These are phyloP conservation scores for Lachancea lanzarotensis DNA, from an alignment of 805 yeast species.

Conservation along the genomic window DNA sequence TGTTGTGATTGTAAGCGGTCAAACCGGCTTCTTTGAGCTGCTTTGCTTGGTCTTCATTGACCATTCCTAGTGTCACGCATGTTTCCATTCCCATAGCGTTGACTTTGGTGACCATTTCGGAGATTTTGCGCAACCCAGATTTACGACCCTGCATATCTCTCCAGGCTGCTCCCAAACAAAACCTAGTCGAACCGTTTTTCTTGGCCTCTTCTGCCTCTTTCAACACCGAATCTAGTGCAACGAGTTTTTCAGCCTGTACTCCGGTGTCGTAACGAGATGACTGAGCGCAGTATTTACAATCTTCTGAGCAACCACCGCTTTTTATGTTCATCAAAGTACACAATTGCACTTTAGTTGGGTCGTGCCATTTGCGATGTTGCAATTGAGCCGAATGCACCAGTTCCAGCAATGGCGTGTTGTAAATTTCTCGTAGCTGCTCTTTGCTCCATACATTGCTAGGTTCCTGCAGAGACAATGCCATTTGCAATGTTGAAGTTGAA, in stretches of 20 bases:
- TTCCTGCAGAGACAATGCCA: slow-evolving; percentile 28
- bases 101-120: slow-evolving; percentile 58
- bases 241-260: slow-evolving; percentile 59
- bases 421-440: slow-evolving; percentile 52
- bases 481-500: slow-evolving; percentile 13
- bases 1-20: slow-evolving; percentile 77
- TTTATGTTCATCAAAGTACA: slow-evolving; percentile 72
- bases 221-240: slow-evolving; percentile 55
- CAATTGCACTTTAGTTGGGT: slow-evolving; percentile 63
- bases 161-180: slow-evolving; percentile 88
- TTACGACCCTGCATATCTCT: slow-evolving; percentile 77
- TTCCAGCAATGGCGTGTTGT: slow-evolving; percentile 59
- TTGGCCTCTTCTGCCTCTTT: slow-evolving; percentile 60
- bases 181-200: slow-evolving; percentile 65
- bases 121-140: slow-evolving; percentile 53
- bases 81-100: slow-evolving; percentile 66
- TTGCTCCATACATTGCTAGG: slow-evolving; percentile 49
- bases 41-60: slow-evolving; percentile 55
- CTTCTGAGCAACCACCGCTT: slow-evolving; percentile 78
- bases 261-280: slow-evolving; percentile 65
- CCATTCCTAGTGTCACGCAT: slow-evolving; percentile 79
- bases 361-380: slow-evolving; percentile 61
- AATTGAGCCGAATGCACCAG: slow-evolving; percentile 53
- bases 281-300: slow-evolving; percentile 77
- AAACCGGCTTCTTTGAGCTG: slow-evolving; percentile 60